A percentile compares a stretch with the other conserved stretches of the same genome.
phyloP scores from a whole-genome alignment of 202 grass and related monocot species.

The Carex arenaria region DNA sequence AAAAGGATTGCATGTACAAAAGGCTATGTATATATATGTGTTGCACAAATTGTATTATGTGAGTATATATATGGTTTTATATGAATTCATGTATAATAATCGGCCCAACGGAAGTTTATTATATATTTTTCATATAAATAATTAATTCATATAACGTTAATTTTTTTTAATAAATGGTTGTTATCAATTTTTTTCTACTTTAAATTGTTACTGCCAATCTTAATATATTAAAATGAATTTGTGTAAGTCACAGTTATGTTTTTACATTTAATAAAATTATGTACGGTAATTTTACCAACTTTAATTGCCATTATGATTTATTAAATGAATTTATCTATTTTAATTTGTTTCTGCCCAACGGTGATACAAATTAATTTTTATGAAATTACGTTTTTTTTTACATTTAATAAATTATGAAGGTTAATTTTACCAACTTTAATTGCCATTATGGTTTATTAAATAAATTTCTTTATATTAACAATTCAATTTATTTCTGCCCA shows the following conservation, averaged over 20 bases:
- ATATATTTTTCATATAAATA: neutral
- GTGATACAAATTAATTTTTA: neutral
- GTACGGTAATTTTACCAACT: neutral
- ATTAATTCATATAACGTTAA: neutral
- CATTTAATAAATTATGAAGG: neutral
- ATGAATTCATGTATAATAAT: neutral
- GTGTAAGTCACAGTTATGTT: neutral
- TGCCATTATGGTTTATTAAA: neutral
- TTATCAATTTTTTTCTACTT: neutral
- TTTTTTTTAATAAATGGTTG: neutral
- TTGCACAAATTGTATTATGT: too few species aligned
- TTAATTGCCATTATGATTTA: neutral
- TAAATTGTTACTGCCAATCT: neutral
- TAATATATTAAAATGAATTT: neutral
- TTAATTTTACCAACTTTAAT: constrained; percentile 3
- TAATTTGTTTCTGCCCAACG: constrained; percentile 1
- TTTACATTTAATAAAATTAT: neutral
- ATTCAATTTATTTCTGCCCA: neutral
- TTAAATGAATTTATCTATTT: neutral
- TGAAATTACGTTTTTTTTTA: neutral
- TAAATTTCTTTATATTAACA: neutral
- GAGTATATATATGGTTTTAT: neutral
- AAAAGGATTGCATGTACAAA: too few species aligned
- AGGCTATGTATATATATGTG: too few species aligned
- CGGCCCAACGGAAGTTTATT: neutral